Conservation (phyloP, 768 basidiomycete species). For the Candolleomyces eurysporus region DNA sequence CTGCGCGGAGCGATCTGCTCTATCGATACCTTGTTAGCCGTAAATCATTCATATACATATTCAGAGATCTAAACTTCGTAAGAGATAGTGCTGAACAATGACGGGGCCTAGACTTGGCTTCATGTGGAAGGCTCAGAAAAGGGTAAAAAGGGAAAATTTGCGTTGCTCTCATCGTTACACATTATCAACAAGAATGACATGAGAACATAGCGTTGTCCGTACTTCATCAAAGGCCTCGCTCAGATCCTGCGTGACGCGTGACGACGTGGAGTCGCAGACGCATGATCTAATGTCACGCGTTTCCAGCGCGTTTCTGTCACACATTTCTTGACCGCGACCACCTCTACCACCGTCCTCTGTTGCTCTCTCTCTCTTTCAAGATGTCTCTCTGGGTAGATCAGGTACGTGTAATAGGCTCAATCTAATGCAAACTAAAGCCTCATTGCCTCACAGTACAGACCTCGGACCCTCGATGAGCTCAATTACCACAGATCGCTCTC, state of each 20-base stretch:
- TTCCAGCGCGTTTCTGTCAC: background rate
- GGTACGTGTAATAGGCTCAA: constrained; percentile 28
- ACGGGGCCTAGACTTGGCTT: too few relatives aligned
- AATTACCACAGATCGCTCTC: constrained; percentile 88
- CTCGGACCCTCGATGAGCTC: constrained; percentile 77
- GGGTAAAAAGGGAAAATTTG: too few relatives aligned
- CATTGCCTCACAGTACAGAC: constrained; percentile 63
- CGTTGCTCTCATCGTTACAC: too few relatives aligned
- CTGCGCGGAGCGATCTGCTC: too few relatives aligned
- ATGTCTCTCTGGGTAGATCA: constrained; percentile 77
- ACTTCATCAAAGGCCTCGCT: background rate
- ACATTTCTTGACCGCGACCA: background rate
- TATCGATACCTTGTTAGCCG: too few relatives aligned
- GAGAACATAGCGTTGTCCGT: too few relatives aligned
- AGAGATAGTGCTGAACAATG: too few relatives aligned
- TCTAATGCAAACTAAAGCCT: background rate
- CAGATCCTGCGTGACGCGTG: background rate
- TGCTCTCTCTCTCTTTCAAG: background rate
- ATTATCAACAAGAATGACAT: too few relatives aligned
- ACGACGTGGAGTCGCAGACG: background rate
- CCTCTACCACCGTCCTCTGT: background rate
- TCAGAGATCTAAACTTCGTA: too few relatives aligned
- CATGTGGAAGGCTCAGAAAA: too few relatives aligned
- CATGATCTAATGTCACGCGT: constrained; percentile 4
- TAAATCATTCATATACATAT: too few relatives aligned